A percentile compares a stretch with the other conserved stretches of the same genome.
Evolutionary conservation across 306 rosid genomes (phyloP).

Genomic region (Crotalaria pallida): DNA sequence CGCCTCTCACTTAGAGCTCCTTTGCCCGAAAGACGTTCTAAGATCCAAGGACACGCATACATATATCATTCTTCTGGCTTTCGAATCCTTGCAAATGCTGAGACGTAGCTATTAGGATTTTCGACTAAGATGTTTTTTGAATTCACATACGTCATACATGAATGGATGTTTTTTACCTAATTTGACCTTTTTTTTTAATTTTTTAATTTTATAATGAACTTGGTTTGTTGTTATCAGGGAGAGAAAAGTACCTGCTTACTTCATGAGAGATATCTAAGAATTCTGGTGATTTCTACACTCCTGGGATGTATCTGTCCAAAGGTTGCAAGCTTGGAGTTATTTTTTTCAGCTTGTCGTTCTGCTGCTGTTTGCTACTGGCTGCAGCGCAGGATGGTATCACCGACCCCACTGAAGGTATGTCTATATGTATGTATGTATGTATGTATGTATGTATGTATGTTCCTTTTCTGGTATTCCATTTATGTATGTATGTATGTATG

Average conservation of each 20-base stretch:
- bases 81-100: conserved; percentile 42
- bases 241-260: too few species aligned
- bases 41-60: conserved; percentile 39
- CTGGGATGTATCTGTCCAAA: too few species aligned
- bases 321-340: conserved; percentile 24
- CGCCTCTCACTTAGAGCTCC: conserved; percentile 24
- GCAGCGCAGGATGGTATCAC: conserved; percentile 36
- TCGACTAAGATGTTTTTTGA: too few species aligned
- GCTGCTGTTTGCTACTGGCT: conserved; percentile 38
- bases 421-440: too few species aligned
- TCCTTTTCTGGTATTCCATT: background rate
- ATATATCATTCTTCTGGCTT: conserved; percentile 42
- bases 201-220: too few species aligned
- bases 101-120: too few species aligned
- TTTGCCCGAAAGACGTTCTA: conserved; percentile 20
- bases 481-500: background rate
- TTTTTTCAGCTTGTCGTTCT: conserved; percentile 40
- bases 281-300: too few species aligned
- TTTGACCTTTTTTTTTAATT: too few species aligned
- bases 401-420: conserved; percentile 56
- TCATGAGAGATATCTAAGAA: too few species aligned
- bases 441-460: background rate
- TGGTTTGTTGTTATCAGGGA: conserved; percentile 25
- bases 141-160: too few species aligned
- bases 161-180: background rate